Percentiles rank a stretch among this genome's conserved stretches.
Evolutionary conservation across 257 asterid genomes (phyloP).

Genomic region (Plantago ovata): DNA sequence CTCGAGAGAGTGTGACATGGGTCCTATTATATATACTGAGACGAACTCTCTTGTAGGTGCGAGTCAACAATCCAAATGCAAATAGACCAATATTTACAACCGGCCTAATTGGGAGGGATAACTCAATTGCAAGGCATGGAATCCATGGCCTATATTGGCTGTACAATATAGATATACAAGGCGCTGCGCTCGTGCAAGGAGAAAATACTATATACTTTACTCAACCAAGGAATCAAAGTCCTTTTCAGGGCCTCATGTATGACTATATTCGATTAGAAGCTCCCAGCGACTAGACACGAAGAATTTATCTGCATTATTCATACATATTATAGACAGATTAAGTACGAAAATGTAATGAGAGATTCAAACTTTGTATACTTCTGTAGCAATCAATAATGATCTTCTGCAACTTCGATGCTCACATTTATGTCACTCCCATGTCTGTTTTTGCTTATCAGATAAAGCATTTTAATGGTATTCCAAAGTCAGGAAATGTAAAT

Average conservation of each 20-base stretch:
- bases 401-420: too few relatives aligned
- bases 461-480: too few relatives aligned
- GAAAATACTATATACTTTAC: slow-evolving; percentile 51
- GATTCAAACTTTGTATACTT: too few relatives aligned
- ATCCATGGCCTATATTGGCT: slow-evolving; percentile 68
- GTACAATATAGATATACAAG: slow-evolving; percentile 37
- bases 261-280: slow-evolving; percentile 75
- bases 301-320: too few relatives aligned
- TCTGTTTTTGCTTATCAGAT: too few relatives aligned
- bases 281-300: slow-evolving; percentile 19
- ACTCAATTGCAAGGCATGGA: slow-evolving; percentile 81
- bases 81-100: slow-evolving; percentile 51
- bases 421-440: too few relatives aligned
- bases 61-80: slow-evolving; percentile 48
- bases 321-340: too few relatives aligned
- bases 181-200: slow-evolving; percentile 37
- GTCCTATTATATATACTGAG: not conserved
- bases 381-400: too few relatives aligned
- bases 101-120: slow-evolving; percentile 74
- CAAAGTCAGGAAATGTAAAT: too few relatives aligned
- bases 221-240: slow-evolving; percentile 48
- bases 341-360: too few relatives aligned
- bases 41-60: slow-evolving; percentile 37
- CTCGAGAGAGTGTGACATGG: not conserved
- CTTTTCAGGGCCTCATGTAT: slow-evolving; percentile 68